Evolutionary conservation across 768 basidiomycete species (phyloP).

Genomic region (Boletus patriciae): DNA sequence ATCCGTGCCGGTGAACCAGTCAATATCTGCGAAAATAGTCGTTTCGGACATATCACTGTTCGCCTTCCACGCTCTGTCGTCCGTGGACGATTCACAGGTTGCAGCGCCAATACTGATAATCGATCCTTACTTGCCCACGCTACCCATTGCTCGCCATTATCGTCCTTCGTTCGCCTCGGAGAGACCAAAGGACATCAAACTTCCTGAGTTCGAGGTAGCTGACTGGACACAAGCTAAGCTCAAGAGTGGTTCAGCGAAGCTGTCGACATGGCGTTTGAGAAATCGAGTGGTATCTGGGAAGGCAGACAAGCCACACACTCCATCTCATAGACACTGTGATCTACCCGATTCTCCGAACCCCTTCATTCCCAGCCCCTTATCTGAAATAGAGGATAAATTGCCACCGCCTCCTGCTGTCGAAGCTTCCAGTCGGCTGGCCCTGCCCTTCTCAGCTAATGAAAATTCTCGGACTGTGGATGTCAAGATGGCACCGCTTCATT

Average conservation of each 20-base stretch:
- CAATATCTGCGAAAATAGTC: conserved; percentile 18
- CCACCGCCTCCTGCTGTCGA: conserved; percentile 21
- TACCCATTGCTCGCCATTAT: conserved; percentile 49
- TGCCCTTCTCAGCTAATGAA: background rate
- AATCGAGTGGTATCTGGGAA: conserved; percentile 25
- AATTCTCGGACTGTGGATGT: conserved; percentile 28
- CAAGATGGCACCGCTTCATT: conserved; percentile 61
- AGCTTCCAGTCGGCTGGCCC: conserved; percentile 8
- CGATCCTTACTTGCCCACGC: conserved; percentile 62
- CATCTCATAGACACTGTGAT: conserved; percentile 13
- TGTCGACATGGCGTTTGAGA: conserved; percentile 64
- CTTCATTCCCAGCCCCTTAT: conserved; percentile 20
- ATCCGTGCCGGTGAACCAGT: background rate
- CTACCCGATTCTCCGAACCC: conserved; percentile 19
- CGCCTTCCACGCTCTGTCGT: conserved; percentile 39
- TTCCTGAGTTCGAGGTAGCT: conserved; percentile 57
- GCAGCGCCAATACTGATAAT: conserved; percentile 72
- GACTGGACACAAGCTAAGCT: conserved; percentile 60
- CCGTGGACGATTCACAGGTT: conserved; percentile 20
- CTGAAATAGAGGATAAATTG: conserved; percentile 15
- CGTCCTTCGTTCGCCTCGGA: conserved; percentile 39
- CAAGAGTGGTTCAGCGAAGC: conserved; percentile 45
- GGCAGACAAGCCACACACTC: conserved; percentile 20
- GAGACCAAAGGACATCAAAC: conserved; percentile 22
- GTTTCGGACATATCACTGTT: conserved; percentile 58